A percentile compares a stretch with the other conserved stretches of the same genome.
These are phyloP conservation scores for Colletotrichum karsti DNA, from an alignment of 2,329 filamentous ascomycete genomes.

Conservation along the genomic window DNA sequence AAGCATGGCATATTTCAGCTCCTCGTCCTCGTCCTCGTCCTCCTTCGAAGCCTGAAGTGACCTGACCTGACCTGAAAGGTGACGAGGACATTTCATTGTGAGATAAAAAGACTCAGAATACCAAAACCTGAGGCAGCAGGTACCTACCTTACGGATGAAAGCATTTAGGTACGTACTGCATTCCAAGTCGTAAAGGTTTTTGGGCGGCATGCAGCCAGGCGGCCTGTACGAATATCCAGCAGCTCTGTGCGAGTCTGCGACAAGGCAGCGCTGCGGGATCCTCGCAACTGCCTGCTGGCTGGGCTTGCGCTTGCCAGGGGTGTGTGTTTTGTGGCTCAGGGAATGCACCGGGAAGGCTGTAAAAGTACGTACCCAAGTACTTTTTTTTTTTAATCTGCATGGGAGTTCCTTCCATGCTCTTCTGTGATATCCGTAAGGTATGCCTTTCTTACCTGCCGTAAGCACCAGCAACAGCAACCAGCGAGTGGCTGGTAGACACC, in stretches of 20 bases:
- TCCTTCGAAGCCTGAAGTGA: not conserved
- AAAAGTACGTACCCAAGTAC: not conserved
- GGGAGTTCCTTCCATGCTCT: not conserved
- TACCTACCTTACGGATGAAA: not conserved
- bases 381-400: not conserved
- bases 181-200: not conserved
- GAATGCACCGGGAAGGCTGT: not conserved
- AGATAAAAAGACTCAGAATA: not conserved
- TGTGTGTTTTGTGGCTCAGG: not conserved
- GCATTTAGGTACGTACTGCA: not conserved
- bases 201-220: not conserved
- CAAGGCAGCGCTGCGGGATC: not conserved
- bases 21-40: too few species aligned
- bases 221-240: slow-evolving; percentile 6
- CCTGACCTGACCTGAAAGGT: slow-evolving; percentile 1
- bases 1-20: too few species aligned
- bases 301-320: not conserved
- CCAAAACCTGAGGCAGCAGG: not conserved
- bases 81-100: slow-evolving; percentile 7
- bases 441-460: not conserved
- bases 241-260: not conserved
- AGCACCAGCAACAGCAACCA: not conserved
- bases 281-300: not conserved
- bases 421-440: not conserved
- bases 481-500: too few species aligned